Evolutionary conservation across 768 basidiomycete species (phyloP).

Genomic region (Termitomyces sp.): DNA sequence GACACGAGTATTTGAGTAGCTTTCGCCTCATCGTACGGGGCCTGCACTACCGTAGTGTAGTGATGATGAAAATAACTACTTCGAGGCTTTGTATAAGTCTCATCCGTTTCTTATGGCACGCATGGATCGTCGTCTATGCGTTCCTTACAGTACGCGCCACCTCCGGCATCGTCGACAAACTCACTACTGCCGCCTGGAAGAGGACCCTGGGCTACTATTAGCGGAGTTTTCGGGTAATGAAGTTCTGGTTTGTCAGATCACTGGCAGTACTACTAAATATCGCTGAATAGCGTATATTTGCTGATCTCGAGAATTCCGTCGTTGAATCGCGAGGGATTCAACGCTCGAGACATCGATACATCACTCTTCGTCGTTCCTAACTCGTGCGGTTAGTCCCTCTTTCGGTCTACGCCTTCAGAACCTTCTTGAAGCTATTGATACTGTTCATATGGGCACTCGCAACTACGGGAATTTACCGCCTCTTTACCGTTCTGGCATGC

Average conservation of each 20-base stretch:
- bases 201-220: slow-evolving; percentile 52
- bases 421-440: slow-evolving; percentile 51
- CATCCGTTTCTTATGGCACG: slow-evolving; percentile 56
- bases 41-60: slow-evolving; percentile 61
- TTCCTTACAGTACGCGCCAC: slow-evolving; percentile 46
- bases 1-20: background rate
- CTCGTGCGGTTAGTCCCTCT: slow-evolving; percentile 48
- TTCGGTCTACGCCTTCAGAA: slow-evolving; percentile 62
- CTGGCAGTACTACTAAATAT: background rate
- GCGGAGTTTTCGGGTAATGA: slow-evolving; percentile 63
- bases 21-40: slow-evolving; percentile 27
- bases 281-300: background rate
- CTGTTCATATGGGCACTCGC: slow-evolving; percentile 38
- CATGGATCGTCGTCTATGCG: slow-evolving; percentile 49
- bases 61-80: slow-evolving; percentile 64
- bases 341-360: slow-evolving; percentile 40
- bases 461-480: slow-evolving; percentile 44
- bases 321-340: slow-evolving; percentile 36
- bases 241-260: slow-evolving; percentile 4
- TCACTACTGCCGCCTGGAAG: slow-evolving; percentile 24
- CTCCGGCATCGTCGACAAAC: background rate
- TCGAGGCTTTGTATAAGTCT: slow-evolving; percentile 54
- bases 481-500: slow-evolving; percentile 44
- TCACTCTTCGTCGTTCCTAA: slow-evolving; percentile 46
- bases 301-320: slow-evolving; percentile 43